Percentiles rank a stretch among this genome's conserved stretches.
Evolutionary conservation across 1,139 yeast genomes (phyloP).

Genomic region (Wickerhamomyces sp.): DNA sequence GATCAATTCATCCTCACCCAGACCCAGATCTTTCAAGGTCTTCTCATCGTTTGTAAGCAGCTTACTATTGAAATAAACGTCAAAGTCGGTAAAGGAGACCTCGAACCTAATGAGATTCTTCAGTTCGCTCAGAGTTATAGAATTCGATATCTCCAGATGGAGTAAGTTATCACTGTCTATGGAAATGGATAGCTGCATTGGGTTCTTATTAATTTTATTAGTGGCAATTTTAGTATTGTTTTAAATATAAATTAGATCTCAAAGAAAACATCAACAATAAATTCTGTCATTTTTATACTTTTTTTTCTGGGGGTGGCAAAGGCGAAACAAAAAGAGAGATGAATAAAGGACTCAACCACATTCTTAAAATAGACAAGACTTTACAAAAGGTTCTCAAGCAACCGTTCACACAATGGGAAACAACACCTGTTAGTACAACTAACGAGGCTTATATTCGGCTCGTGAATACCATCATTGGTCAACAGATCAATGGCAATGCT

Average conservation of each 20-base stretch:
- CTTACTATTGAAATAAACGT: slow-evolving; percentile 38
- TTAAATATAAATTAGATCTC: too few species aligned
- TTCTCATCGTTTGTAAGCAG: slow-evolving; percentile 30
- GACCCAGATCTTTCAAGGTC: slow-evolving; percentile 42
- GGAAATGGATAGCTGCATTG: not conserved
- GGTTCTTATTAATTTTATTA: not conserved
- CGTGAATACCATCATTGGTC: slow-evolving; percentile 57
- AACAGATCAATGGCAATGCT: slow-evolving; percentile 84
- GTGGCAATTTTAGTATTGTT: too few species aligned
- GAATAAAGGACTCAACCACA: slow-evolving; percentile 35
- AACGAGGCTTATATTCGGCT: slow-evolving; percentile 39
- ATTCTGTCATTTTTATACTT: too few species aligned
- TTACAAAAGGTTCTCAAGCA: slow-evolving; percentile 29
- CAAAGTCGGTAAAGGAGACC: not conserved
- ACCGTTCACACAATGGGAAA: slow-evolving; percentile 25
- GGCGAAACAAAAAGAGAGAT: too few species aligned
- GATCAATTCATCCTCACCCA: slow-evolving; percentile 57
- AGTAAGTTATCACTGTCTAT: not conserved
- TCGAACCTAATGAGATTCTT: not conserved
- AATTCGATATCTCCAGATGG: not conserved
- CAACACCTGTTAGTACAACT: slow-evolving; percentile 14
- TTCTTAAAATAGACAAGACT: slow-evolving; percentile 41
- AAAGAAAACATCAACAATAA: not conserved
- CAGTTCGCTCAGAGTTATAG: not conserved
- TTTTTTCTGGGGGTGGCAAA: too few species aligned